phyloP scores from a whole-genome alignment of 2,329 filamentous ascomycete species.

The Ilyonectria robusta region DNA sequence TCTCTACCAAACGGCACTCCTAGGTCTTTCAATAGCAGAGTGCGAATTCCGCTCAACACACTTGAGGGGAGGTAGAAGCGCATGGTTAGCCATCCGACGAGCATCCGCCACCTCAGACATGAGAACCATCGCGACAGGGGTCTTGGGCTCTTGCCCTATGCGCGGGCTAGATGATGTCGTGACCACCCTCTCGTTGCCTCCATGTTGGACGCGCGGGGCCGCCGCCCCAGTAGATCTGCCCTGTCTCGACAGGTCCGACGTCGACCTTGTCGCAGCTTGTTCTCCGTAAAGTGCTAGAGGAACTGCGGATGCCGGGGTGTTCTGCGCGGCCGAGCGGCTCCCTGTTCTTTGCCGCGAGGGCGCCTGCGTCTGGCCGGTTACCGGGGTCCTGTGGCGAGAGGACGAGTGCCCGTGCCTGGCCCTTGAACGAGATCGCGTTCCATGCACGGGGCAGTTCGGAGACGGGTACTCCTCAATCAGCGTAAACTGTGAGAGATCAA shows the following conservation, averaged over 20 bases:
- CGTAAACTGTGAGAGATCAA: constrained; percentile 43
- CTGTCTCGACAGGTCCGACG: constrained; percentile 8
- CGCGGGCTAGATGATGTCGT: constrained; percentile 7
- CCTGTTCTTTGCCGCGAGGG: constrained; percentile 11
- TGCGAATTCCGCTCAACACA: constrained; percentile 28
- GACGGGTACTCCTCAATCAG: constrained; percentile 44
- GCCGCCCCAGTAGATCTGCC: neutral
- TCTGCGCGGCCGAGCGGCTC: constrained; percentile 4
- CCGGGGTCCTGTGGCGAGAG: constrained; percentile 12
- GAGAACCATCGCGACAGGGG: constrained; percentile 41
- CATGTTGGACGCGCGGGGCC: constrained; percentile 7
- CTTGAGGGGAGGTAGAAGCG: constrained; percentile 31
- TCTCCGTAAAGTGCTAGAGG: constrained; percentile 10
- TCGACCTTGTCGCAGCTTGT: constrained; percentile 17
- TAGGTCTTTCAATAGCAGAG: constrained; percentile 25
- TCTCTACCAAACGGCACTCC: constrained; percentile 37
- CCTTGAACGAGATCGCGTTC: constrained; percentile 36
- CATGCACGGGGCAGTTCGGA: constrained; percentile 40
- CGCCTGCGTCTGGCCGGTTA: constrained; percentile 3
- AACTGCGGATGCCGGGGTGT: constrained; percentile 16
- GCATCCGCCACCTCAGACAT: constrained; percentile 22
- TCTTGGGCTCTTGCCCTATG: constrained; percentile 33
- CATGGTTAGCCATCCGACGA: constrained; percentile 13
- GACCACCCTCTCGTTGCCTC: neutral
- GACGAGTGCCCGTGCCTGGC: constrained; percentile 24